phyloP scores from a whole-genome alignment of 2,329 filamentous ascomycete genomes.

The Colletotrichum orbiculare region DNA sequence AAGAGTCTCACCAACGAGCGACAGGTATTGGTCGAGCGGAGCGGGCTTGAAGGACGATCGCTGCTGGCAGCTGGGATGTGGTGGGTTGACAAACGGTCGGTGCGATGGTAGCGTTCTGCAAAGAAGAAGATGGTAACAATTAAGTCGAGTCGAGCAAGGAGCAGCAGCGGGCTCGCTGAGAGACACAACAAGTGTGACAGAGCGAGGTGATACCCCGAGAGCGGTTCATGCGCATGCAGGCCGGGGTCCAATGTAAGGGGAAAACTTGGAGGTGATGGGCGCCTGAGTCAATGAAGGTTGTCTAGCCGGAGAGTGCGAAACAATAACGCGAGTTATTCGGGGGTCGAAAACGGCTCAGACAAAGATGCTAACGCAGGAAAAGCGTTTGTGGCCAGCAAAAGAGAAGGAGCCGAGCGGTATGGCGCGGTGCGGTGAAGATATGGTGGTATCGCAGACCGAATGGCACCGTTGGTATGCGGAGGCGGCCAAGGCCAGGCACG shows the following conservation, averaged over 20 bases:
- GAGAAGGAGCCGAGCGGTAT: conserved; percentile 26
- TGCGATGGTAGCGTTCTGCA: conserved; percentile 22
- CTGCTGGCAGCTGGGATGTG: conserved; percentile 23
- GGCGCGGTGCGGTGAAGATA: conserved; percentile 12
- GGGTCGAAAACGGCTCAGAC: conserved; percentile 22
- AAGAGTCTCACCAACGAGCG: conserved; percentile 21
- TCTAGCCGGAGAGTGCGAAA: conserved; percentile 27
- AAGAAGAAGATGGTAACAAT: conserved; percentile 20
- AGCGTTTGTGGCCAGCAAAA: conserved; percentile 14
- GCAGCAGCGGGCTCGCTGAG: conserved; percentile 19
- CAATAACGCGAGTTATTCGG: conserved; percentile 24
- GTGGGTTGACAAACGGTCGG: conserved; percentile 32
- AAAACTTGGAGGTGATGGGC: conserved; percentile 27
- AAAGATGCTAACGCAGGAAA: conserved; percentile 21
- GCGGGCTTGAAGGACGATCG: conserved; percentile 27
- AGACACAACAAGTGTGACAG: conserved; percentile 26
- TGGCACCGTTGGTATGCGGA: conserved; percentile 18
- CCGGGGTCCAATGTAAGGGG: conserved; percentile 32
- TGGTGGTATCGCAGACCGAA: conserved; percentile 19
- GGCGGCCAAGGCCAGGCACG: not conserved
- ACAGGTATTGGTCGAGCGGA: conserved; percentile 24
- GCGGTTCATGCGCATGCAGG: conserved; percentile 32
- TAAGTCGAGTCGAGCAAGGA: conserved; percentile 21
- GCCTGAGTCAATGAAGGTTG: conserved; percentile 19
- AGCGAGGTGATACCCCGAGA: conserved; percentile 31